A percentile compares a stretch with the other conserved stretches of the same genome.
Evolutionary conservation across 768 basidiomycete species (phyloP).

Genomic region (Tulasnella sp.): DNA sequence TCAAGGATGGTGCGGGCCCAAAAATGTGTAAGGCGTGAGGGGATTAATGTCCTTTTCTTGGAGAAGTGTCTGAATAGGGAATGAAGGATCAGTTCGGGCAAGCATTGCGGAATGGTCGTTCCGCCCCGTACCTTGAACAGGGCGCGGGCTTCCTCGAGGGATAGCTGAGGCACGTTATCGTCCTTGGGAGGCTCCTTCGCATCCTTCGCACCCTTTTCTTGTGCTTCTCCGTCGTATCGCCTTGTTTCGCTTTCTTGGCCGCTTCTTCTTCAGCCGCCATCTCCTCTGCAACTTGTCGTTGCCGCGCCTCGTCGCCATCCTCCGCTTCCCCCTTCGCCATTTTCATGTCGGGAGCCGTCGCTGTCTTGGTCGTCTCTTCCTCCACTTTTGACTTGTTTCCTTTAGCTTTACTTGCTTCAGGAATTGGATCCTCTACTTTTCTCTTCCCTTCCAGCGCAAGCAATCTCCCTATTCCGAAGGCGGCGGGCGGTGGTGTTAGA

Average conservation of each 20-base stretch:
- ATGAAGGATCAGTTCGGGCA: background rate
- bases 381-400: slow-evolving; percentile 28
- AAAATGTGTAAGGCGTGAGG: slow-evolving; percentile 90
- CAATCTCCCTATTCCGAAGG: background rate
- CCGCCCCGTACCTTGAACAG: slow-evolving; percentile 75
- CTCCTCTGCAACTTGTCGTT: slow-evolving; percentile 64
- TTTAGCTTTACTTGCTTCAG: slow-evolving; percentile 24
- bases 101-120: too few species aligned
- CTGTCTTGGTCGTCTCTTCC: slow-evolving; percentile 16
- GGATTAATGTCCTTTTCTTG: slow-evolving; percentile 91
- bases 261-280: slow-evolving; percentile 61
- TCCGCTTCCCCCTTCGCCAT: slow-evolving; percentile 22
- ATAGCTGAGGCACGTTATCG: slow-evolving; percentile 67
- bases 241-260: slow-evolving; percentile 11
- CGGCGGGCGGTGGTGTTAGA: background rate
- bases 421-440: slow-evolving; percentile 16
- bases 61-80: slow-evolving; percentile 63
- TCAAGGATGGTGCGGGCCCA: too few species aligned
- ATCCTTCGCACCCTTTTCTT: slow-evolving; percentile 33
- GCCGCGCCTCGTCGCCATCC: slow-evolving; percentile 69
- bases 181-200: slow-evolving; percentile 32
- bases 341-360: background rate
- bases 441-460: slow-evolving; percentile 31
- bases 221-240: slow-evolving; percentile 15
- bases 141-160: slow-evolving; percentile 82